Conservation (phyloP, 1,139 yeast species). For the Yamadazyma friedrichii region DNA sequence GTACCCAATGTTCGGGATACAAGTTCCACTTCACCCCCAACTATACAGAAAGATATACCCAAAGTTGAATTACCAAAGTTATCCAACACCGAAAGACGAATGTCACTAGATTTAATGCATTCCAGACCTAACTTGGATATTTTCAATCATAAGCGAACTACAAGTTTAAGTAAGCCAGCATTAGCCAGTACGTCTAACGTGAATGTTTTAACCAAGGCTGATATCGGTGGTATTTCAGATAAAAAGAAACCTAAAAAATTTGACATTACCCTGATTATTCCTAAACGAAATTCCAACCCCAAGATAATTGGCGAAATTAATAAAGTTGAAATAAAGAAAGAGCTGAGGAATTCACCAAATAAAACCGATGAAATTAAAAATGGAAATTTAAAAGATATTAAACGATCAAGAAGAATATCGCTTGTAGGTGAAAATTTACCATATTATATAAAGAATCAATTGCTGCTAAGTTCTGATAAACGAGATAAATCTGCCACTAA, state of each 20-base stretch:
- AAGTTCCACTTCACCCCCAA: background rate
- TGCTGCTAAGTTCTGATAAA: constrained; percentile 10
- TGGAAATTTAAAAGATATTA: constrained; percentile 1
- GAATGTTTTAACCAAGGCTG: constrained; percentile 35
- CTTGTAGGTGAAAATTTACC: constrained; percentile 43
- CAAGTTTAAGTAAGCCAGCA: constrained; percentile 31
- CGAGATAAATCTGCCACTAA: constrained; percentile 8
- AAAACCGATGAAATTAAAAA: background rate
- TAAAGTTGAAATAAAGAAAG: too few species aligned
- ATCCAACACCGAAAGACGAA: constrained; percentile 25
- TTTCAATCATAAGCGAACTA: constrained; percentile 11
- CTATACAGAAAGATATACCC: background rate
- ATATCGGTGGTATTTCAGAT: constrained; percentile 9
- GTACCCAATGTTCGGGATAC: background rate
- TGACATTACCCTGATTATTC: constrained; percentile 14
- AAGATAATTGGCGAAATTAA: too few species aligned
- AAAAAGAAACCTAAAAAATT: constrained; percentile 7
- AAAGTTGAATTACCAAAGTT: constrained; percentile 21
- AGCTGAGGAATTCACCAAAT: background rate
- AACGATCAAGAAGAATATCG: constrained; percentile 27
- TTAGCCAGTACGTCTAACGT: constrained; percentile 31
- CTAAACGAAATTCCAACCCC: constrained; percentile 5
- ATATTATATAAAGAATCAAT: constrained; percentile 34
- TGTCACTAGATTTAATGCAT: constrained; percentile 34
- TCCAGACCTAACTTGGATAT: constrained; percentile 12